These are phyloP conservation scores for Aspergillus brunneoviolaceus DNA, from an alignment of 2,329 filamentous ascomycete genomes.

Conservation along the genomic window DNA sequence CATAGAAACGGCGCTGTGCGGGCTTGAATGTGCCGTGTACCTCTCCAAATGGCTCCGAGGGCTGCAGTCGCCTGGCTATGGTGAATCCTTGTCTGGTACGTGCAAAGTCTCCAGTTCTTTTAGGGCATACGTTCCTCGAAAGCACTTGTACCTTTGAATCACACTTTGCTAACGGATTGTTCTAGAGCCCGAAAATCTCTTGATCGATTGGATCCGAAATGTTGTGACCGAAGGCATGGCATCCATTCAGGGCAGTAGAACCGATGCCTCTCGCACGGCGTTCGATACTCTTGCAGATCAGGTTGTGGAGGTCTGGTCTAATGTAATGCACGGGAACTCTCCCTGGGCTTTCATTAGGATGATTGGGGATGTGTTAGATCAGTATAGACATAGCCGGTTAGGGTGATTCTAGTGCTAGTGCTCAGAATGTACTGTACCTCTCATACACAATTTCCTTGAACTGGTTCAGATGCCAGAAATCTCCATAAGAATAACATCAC, in stretches of 20 bases:
- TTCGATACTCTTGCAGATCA: not conserved
- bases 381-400: not conserved
- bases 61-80: not conserved
- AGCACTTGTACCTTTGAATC: no score
- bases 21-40: conserved; percentile 3
- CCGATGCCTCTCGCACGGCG: not conserved
- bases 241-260: not conserved
- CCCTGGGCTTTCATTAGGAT: conserved; percentile 2
- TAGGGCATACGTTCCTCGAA: no score
- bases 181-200: not conserved
- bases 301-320: conserved; percentile 5
- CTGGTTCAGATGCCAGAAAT: no score
- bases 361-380: not conserved
- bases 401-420: not conserved
- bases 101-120: not conserved
- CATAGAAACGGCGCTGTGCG: not conserved
- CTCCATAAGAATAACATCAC: no score
- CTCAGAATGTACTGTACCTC: no score
- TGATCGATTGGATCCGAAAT: conserved; percentile 5
- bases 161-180: no score
- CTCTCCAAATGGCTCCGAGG: conserved; percentile 6
- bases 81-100: not conserved
- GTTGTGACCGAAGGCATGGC: conserved; percentile 2
- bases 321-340: conserved; percentile 8
- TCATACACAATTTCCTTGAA: no score